Evolutionary conservation across 2,329 filamentous ascomycete species (phyloP).

Genomic region (Aspergillus ustus): DNA sequence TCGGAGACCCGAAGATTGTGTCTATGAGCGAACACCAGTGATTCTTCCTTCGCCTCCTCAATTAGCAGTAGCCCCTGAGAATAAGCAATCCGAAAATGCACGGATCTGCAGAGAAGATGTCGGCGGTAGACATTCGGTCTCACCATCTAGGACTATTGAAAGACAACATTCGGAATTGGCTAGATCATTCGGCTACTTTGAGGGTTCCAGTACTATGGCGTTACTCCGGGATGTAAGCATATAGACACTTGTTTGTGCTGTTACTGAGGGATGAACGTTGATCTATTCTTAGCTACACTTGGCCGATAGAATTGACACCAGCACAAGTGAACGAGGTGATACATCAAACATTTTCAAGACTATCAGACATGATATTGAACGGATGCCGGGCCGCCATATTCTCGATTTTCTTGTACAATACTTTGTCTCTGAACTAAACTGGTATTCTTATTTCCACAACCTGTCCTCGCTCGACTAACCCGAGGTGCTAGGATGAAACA

Average conservation of each 20-base stretch:
- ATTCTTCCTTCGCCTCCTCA: background rate
- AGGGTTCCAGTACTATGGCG: conserved; percentile 15
- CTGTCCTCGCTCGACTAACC: background rate
- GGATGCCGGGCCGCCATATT: conserved; percentile 2
- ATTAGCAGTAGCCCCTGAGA: background rate
- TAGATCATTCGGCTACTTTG: conserved; percentile 17
- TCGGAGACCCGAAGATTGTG: conserved; percentile 15
- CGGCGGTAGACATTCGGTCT: too few species aligned
- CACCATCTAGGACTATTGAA: background rate
- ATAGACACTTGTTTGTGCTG: too few species aligned
- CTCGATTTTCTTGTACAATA: conserved; percentile 13
- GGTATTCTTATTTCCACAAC: background rate
- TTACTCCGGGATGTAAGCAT: background rate
- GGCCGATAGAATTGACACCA: background rate
- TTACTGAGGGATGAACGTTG: too few species aligned
- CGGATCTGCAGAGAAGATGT: too few species aligned
- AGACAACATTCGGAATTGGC: conserved; percentile 1
- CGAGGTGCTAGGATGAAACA: conserved; percentile 8
- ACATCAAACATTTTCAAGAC: background rate
- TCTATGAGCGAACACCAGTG: background rate
- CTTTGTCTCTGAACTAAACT: conserved; percentile 14
- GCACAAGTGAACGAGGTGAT: background rate
- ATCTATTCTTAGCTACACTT: too few species aligned
- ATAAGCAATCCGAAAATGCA: background rate
- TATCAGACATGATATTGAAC: background rate